Conservation (phyloP, 495 filamentous ascomycete genomes). For the Evansstolkia leycettana region DNA sequence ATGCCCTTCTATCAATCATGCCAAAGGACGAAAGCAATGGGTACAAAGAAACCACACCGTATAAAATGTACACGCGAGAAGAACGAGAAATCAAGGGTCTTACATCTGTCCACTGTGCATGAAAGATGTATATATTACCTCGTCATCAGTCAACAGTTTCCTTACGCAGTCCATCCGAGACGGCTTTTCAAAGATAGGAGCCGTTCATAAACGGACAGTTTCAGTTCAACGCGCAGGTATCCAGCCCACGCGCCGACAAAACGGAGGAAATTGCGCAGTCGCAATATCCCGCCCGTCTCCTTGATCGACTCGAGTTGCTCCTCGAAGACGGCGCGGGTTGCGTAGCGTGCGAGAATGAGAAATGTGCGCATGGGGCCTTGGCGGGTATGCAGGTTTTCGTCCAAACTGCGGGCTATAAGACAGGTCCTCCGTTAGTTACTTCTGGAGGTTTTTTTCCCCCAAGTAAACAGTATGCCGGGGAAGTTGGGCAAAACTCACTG, state of each 20-base stretch:
- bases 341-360: constrained; percentile 88
- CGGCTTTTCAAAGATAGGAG: constrained; percentile 34
- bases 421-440: too few species aligned
- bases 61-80: too few species aligned
- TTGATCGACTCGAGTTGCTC: constrained; percentile 69
- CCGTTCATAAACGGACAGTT: constrained; percentile 48
- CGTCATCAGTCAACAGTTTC: too few species aligned
- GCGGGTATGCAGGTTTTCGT: constrained; percentile 84
- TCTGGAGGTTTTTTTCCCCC: too few species aligned
- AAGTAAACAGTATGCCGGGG: too few species aligned
- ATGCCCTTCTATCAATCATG: not conserved
- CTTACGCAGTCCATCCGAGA: constrained; percentile 12
- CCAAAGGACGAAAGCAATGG: not conserved
- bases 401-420: constrained; percentile 61
- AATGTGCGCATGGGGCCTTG: constrained; percentile 83
- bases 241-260: constrained; percentile 44
- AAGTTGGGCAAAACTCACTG: constrained; percentile 35
- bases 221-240: constrained; percentile 51
- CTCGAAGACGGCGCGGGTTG: constrained; percentile 74
- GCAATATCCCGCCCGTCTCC: constrained; percentile 38
- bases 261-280: constrained; percentile 40
- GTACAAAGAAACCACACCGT: too few species aligned
- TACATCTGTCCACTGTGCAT: too few species aligned
- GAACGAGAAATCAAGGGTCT: too few species aligned
- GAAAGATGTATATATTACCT: too few species aligned